Evolutionary conservation across 352 stramenopile genomes (phyloP).

Genomic region (Pythium grandisporangium): DNA sequence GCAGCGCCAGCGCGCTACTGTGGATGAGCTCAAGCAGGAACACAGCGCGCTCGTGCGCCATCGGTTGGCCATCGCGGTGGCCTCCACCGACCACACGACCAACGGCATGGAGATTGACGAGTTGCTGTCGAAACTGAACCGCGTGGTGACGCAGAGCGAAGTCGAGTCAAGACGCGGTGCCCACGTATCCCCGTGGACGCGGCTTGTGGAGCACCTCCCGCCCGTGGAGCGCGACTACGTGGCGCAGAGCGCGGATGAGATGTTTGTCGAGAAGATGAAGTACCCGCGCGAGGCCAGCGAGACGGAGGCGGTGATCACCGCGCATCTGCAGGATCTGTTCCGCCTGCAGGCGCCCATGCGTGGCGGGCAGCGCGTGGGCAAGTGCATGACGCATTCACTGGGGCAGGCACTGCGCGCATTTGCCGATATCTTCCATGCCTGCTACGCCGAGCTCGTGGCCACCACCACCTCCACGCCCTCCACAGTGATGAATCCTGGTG

Average conservation of each 20-base stretch:
- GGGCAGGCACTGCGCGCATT: slow-evolving; percentile 40
- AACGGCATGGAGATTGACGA: slow-evolving; percentile 2
- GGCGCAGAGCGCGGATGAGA: slow-evolving; percentile 36
- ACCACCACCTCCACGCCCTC: no score
- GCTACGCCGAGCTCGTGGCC: slow-evolving; percentile 23
- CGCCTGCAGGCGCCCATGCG: slow-evolving; percentile 17
- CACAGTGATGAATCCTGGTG: slow-evolving; percentile 1
- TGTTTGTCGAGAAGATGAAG: slow-evolving; percentile 58
- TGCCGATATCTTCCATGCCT: slow-evolving; percentile 29
- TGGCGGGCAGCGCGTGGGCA: slow-evolving; percentile 30
- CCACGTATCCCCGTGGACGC: slow-evolving; percentile 21
- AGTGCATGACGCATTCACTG: slow-evolving; percentile 39
- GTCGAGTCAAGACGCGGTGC: slow-evolving; percentile 10
- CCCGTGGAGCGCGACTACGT: slow-evolving; percentile 39
- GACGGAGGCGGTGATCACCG: slow-evolving; percentile 18
- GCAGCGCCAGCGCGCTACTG: slow-evolving; percentile 1
- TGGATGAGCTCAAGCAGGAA: slow-evolving; percentile 6
- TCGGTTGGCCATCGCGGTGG: neutral
- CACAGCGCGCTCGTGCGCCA: slow-evolving; percentile 1
- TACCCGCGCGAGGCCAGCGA: slow-evolving; percentile 30
- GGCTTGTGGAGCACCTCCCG: slow-evolving; percentile 28
- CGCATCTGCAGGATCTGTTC: slow-evolving; percentile 34
- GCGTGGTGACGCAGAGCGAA: slow-evolving; percentile 25
- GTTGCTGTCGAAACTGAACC: slow-evolving; percentile 33
- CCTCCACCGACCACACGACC: neutral